Evolutionary conservation across 2,329 filamentous ascomycete species (phyloP), one percentile per base, ranked within the genome.

Genomic region (Penicillium palitans): DNA sequence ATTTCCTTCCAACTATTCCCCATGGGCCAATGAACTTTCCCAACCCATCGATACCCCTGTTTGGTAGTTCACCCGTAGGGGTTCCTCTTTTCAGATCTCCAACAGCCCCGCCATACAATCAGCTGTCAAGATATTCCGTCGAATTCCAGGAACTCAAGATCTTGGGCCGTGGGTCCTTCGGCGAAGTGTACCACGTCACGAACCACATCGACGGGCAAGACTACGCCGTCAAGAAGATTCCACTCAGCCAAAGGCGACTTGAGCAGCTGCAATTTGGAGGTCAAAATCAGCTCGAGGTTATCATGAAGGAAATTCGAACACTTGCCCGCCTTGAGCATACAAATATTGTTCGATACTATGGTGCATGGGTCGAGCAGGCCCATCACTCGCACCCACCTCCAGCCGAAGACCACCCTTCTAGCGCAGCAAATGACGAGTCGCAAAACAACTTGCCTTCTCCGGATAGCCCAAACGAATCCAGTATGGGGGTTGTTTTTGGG

Each of bases 181-280:
- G 86, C 1, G 80, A 81, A 39, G 87, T 89, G 2, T 89, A 82
- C 67, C 83, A 83, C 61, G 86, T 82, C 12, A 80, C 76, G 48
- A 84, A 89, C 62, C 80, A 81, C 51, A 80, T 89, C 6, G 87
- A 90, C 67, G 80, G 82, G 7, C 80, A 82, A 45, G 75, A 81
- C 39, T 90, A 89, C 66, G 87, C 87, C 0, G 79, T 90, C 49
- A 90, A 90, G 68, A 85, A 87, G 60, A 86, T 90, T 8, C 79
- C 81, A 0, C 74, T 89, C 7, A 83, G 81, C 49, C 74, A 80
- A 40, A 75, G 78, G 45, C 77, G 82, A 25, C 74, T 86, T 10
- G 78, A 79, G 37, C 79, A 78, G 61, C 78, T 86, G n/a, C 77
- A 81, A 47, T 74, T 80, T 52, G 77, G 79, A 24, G 82, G 81